phyloP scores from a whole-genome alignment of 768 basidiomycete species.

The Kwoniella sp. region DNA sequence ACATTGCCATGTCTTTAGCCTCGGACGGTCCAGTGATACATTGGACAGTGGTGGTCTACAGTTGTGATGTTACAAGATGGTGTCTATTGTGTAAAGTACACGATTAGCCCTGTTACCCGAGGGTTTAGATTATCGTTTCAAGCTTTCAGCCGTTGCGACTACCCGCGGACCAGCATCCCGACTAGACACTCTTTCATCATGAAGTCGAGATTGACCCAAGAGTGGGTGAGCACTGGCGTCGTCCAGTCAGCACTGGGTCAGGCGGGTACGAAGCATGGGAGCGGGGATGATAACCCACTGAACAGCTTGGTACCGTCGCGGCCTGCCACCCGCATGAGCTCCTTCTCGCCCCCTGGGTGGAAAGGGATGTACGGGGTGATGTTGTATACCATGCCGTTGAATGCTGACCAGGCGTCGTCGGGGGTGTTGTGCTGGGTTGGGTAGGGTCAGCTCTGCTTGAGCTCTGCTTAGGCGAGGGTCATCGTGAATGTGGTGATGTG shows the following conservation, averaged over 20 bases:
- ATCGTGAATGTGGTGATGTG: no score
- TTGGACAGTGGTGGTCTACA: no score
- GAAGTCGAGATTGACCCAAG: conserved; percentile 93
- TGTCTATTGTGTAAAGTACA: no score
- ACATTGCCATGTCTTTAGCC: no score
- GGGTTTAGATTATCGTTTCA: no score
- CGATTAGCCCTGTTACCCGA: no score
- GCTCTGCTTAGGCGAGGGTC: neutral
- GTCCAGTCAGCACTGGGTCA: no score
- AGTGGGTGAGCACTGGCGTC: conserved; percentile 75
- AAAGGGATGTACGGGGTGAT: conserved; percentile 85
- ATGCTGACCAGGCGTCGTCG: conserved; percentile 87
- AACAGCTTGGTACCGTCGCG: conserved; percentile 92
- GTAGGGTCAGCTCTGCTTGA: neutral
- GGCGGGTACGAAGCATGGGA: neutral
- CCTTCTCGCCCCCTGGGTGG: conserved; percentile 90
- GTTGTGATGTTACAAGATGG: no score
- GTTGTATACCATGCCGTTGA: conserved; percentile 93
- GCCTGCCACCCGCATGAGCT: conserved; percentile 91
- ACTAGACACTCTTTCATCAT: conserved; percentile 92
- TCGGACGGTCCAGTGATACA: no score
- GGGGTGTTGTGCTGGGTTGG: conserved; percentile 63
- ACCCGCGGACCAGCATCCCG: conserved; percentile 67
- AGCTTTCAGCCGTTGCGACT: no score
- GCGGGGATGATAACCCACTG: conserved; percentile 56